phyloP scores from a whole-genome alignment of 2,329 filamentous ascomycete species.

The Beauveria brongniartii region DNA sequence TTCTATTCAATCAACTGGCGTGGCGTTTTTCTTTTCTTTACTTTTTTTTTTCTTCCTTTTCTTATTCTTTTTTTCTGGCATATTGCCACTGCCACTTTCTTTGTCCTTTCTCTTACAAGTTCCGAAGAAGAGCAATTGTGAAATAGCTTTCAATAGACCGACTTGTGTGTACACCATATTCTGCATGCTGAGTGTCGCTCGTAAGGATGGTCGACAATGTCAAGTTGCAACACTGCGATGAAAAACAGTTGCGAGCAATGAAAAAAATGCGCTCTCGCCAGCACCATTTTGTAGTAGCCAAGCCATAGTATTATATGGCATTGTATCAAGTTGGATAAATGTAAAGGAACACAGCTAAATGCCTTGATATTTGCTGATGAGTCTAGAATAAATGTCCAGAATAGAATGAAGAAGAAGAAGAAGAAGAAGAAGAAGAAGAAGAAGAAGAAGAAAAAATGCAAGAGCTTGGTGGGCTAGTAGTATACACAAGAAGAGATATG shows the following conservation, averaged over 20 bases:
- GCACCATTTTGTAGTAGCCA: too few relatives aligned
- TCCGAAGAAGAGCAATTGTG: background rate
- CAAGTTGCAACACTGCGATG: background rate
- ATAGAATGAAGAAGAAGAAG: background rate
- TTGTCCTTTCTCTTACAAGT: background rate
- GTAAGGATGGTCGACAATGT: background rate
- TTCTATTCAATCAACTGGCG: slow-evolving; percentile 1
- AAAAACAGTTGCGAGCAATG: too few relatives aligned
- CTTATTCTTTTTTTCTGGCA: background rate
- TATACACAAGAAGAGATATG: background rate
- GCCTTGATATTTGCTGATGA: too few relatives aligned
- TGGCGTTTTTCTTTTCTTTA: background rate
- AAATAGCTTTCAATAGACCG: background rate
- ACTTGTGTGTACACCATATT: background rate
- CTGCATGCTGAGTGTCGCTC: background rate
- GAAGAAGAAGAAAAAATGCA: background rate
- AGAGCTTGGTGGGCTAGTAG: background rate
- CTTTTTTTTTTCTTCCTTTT: background rate
- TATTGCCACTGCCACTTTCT: background rate
- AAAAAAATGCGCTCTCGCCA: too few relatives aligned
- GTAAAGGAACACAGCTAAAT: too few relatives aligned
- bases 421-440: background rate
- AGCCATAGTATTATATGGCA: too few relatives aligned
- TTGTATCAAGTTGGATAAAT: too few relatives aligned
- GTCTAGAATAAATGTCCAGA: background rate